Base-by-base conservation (phyloP, 257 asterid species). In the Capsicum pubescens region DNA sequence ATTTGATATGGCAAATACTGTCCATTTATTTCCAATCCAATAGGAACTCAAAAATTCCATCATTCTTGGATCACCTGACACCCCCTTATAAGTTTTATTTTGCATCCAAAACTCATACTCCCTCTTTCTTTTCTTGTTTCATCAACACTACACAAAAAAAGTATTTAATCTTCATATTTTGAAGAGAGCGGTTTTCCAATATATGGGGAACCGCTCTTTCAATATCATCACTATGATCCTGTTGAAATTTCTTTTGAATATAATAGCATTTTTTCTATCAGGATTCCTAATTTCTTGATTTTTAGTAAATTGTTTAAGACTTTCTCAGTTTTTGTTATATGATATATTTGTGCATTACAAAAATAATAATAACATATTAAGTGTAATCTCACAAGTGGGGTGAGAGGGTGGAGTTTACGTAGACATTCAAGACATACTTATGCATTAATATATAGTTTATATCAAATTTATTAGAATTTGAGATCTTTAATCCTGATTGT, bases 151-250 rank as follows among this genome's bases (percentile, higher is more conserved):
- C 10, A 54, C 56, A 26, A 21, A 19, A 35, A 54, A 80, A 58
- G 36, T 7, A 12, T 4, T 72, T 9, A 17, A 46, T 66, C 14
- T 72, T 50, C 35, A 69, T 69, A 58, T 71, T 81, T 86, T 69
- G 36, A n/a, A 9, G n/a, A 84, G 90, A 76, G 92, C 93, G 93
- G 93, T 90, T 87, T 92, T 89, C 95, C 91, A 79, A 59, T 5
- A 6, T 3, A 82, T 86, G 93, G 92, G 83, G 64, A 83, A 83
- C 95, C 92, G 93, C 92, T 91, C 95, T 84, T 81, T 80, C 46
- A 83, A 32, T 69, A n/a, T 68, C 32, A 7, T 16, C 57, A 21
- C 42, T 26, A 60, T 46, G 36, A 82, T 48, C 39, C 66, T 82
- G 5, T 67, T 66, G 26, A 60, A 78, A 4, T 46, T 66, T 84